phyloP scores from a whole-genome alignment of 768 basidiomycete genomes.

The Suillus subaureus region DNA sequence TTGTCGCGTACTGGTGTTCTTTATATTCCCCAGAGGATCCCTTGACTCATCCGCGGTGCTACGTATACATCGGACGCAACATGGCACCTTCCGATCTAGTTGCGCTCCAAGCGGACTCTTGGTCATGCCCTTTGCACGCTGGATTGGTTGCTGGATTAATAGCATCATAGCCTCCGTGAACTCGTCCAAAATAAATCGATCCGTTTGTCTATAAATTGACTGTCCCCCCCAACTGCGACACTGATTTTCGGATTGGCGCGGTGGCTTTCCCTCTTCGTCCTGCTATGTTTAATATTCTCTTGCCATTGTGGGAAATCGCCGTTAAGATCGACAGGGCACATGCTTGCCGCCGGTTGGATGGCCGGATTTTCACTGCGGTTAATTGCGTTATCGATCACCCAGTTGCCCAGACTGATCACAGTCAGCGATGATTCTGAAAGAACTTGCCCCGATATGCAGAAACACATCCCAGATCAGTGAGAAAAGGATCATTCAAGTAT shows the following conservation, averaged over 20 bases:
- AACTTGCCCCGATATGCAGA: background rate
- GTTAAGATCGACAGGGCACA: slow-evolving; percentile 15
- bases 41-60: slow-evolving; percentile 5
- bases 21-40: background rate
- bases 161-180: background rate
- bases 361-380: slow-evolving; percentile 4
- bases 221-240: slow-evolving; percentile 8
- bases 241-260: slow-evolving; percentile 27
- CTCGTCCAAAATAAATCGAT: background rate
- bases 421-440: background rate
- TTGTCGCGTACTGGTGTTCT: background rate
- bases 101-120: slow-evolving; percentile 27
- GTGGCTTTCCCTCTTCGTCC: slow-evolving; percentile 7
- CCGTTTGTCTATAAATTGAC: slow-evolving; percentile 7
- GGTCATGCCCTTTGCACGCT: background rate
- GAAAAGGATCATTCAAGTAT: background rate
- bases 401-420: background rate
- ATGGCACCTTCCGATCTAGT: background rate
- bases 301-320: slow-evolving; percentile 9
- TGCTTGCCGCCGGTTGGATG: slow-evolving; percentile 12
- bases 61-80: background rate
- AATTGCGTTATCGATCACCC: slow-evolving; percentile 9
- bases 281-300: slow-evolving; percentile 6
- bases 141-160: background rate
- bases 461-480: background rate